Base-by-base conservation (phyloP, 768 basidiomycete genomes). In the Tulasnella sp. region DNA sequence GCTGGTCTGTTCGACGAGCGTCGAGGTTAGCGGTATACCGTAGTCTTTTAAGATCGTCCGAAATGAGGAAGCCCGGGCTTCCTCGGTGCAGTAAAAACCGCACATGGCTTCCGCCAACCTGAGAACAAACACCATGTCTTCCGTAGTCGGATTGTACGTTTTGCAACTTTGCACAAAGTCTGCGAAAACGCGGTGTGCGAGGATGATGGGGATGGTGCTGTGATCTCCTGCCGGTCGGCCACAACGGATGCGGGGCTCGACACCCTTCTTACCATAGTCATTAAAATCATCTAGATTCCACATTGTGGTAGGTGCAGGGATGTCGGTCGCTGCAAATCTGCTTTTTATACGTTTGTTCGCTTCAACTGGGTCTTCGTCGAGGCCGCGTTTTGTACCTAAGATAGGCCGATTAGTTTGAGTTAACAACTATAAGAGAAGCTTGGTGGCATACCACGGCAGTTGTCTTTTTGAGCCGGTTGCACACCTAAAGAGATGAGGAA, bases 111-210 rank as follows among this genome's bases (percentile, higher is more conserved):
- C 23, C 11, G 59, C 39, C 17, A 69, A 54, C 15, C 53, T 59
- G 21, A 41, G 9, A 37, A 37, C n/a, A 9, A 37, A 37, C n/a
- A 9, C 9, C n/a, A 62, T 55, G 36, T 70, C 69, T 15, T 64
- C 66, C 25, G 15, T 9, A 27, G 64, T 65, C 21, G 63, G 63
- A 39, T 56, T 23, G 46, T 57, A 50, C 37, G 62, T 63, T 37
- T 64, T 43, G 56, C 63, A 63, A 55, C 67, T 65, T 25, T 67
- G 65, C 25, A 63, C 17, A 57, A 66, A 68, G 48, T 65, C 51
- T 50, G 62, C 62, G 43, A 69, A 67, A 7, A 64, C 61, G 43
- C 64, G 60, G 61, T 69, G 62, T 21, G 61, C 11, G 19, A 59
- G 49, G 14, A 23, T 31, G 49, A 50, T 50, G 32, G 49, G 49